Evolutionary conservation across 2,329 filamentous ascomycete species (phyloP).

Genomic region (Colletotrichum tamarilloi): DNA sequence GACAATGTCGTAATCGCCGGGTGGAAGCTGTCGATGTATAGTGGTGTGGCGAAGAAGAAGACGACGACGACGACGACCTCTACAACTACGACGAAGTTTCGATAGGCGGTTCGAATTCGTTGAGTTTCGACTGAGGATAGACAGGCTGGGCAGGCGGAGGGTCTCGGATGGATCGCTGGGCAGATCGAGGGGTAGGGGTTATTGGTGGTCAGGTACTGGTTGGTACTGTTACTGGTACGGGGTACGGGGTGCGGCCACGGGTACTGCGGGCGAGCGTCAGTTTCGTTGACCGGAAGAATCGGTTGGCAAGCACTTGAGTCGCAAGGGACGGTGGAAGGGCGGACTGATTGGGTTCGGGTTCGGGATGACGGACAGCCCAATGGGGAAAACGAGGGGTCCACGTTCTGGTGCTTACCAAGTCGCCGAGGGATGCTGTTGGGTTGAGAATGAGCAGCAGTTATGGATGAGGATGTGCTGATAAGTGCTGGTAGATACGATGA

Average conservation of each 20-base stretch:
- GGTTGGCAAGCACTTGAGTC: slow-evolving; percentile 14
- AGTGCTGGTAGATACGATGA: background rate
- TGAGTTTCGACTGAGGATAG: background rate
- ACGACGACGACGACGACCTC: background rate
- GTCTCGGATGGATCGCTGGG: background rate
- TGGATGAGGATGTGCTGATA: background rate
- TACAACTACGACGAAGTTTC: background rate
- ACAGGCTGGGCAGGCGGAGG: slow-evolving; percentile 1
- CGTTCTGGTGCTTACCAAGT: background rate
- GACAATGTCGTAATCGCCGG: background rate
- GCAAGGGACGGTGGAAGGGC: slow-evolving; percentile 9
- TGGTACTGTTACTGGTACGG: background rate
- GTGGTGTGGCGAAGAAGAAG: background rate
- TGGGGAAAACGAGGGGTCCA: slow-evolving; percentile 7
- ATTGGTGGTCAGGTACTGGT: background rate
- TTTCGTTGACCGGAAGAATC: slow-evolving; percentile 29
- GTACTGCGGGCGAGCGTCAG: slow-evolving; percentile 28
- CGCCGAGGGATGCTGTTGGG: background rate
- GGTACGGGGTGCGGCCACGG: slow-evolving; percentile 3
- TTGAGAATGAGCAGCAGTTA: background rate
- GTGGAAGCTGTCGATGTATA: slow-evolving; percentile 4
- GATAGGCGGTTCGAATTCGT: background rate
- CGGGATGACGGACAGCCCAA: background rate
- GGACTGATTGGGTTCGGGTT: slow-evolving; percentile 1
- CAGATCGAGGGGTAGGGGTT: slow-evolving; percentile 7